Evolutionary conservation across 192 early-diverging fungal genomes (phyloP).

Genomic region (Linnemannia zychae): DNA sequence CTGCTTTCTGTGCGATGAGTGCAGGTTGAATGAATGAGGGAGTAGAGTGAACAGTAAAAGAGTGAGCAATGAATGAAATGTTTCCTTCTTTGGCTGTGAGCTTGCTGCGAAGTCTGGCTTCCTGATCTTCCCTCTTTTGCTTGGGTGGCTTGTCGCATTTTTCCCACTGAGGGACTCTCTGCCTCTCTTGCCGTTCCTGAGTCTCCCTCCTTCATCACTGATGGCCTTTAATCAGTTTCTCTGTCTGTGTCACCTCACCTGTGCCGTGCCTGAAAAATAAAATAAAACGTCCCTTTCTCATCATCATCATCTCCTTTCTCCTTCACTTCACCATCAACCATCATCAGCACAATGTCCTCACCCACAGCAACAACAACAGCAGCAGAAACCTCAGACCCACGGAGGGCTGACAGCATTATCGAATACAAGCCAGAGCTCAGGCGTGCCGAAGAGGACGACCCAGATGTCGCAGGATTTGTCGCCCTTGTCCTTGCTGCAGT

Average conservation of each 20-base stretch:
- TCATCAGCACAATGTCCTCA: background rate
- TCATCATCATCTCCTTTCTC: background rate
- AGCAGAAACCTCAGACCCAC: slow-evolving; percentile 19
- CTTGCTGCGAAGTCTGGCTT: background rate
- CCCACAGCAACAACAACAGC: background rate
- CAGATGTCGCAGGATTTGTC: slow-evolving; percentile 49
- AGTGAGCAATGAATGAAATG: no score
- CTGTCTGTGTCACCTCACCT: background rate
- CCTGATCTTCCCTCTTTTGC: slow-evolving; percentile 1
- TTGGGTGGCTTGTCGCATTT: background rate
- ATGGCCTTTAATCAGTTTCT: background rate
- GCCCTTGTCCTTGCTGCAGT: slow-evolving; percentile 17
- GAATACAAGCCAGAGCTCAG: slow-evolving; percentile 55
- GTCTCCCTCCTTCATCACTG: background rate
- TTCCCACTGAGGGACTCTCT: background rate
- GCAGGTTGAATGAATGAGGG: background rate
- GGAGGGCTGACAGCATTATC: slow-evolving; percentile 34
- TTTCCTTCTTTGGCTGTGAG: no score
- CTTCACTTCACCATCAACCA: background rate
- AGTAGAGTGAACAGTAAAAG: background rate
- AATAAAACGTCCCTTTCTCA: background rate
- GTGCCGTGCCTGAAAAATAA: background rate
- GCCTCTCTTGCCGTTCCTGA: background rate
- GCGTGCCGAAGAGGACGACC: slow-evolving; percentile 51
- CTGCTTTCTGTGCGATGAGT: no score